Evolutionary conservation across 2,329 filamentous ascomycete species (phyloP), one percentile per base, ranked within the genome.

Genomic region (Cadophora malorum): DNA sequence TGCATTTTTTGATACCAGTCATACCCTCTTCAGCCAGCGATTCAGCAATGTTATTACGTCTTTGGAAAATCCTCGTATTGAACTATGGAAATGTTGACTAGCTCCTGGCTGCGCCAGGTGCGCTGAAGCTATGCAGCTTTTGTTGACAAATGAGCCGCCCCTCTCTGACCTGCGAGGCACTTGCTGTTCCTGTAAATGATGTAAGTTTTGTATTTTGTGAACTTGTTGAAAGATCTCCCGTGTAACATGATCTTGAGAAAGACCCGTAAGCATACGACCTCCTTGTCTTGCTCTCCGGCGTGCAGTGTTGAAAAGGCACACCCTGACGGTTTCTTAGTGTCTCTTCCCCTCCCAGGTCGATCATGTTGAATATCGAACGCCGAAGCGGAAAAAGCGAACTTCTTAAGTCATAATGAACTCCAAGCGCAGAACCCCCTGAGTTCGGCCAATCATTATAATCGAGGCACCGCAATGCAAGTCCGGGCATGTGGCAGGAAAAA

Each of bases 1-100:
- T 64, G 50, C 33, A 58, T 64, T 64, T 35, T 58, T 45, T 58
- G 50, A 64, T 64, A 64, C 63, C 63, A 61, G 28, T 9, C 50
- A 59, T 59, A 45, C 33, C 56, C 56, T 59, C 21, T 41, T 28
- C 56, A 59, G 33, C 56, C 38, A 59, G 56, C 56, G 35, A 59
- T 59, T 38, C 33, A 59, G 21, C 33, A 59, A 58, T 35, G 19
- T 41, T 58, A 25, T 59, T 41, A 14, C 5, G 6, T 59, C 45
- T 38, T 59, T 56, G 12, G 3, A 38, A 59, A 59, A 45, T 1
- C 8, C 10, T 59, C 23, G 56, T 33, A 59, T 59, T 41, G 21
- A 21, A 45, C 35, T 59, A 59, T 59, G 35, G 56, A 59, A 23
- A 25, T 7, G 33, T n/a, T 45, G 14, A 45, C n/a, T 45, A 28